Percentiles rank a stretch among this genome's conserved stretches.
phyloP scores from a whole-genome alignment of 495 filamentous ascomycete species.

The Penicillium roqueforti region DNA sequence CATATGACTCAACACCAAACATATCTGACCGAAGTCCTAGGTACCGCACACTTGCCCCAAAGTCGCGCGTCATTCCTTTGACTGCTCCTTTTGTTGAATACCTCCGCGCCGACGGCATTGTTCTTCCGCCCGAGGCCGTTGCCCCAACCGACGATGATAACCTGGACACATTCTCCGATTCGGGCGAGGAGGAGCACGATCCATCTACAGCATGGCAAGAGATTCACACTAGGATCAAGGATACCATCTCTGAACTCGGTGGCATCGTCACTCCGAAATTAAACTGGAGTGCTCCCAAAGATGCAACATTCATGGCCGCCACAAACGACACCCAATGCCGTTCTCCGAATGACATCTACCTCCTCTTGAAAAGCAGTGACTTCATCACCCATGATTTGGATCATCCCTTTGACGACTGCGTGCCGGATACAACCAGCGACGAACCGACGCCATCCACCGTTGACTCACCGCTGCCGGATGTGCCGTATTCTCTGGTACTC shows the following conservation, averaged over 20 bases:
- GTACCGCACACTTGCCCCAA: slow-evolving; percentile 78
- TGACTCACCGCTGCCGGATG: slow-evolving; percentile 27
- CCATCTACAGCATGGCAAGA: slow-evolving; percentile 61
- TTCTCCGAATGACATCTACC: slow-evolving; percentile 83
- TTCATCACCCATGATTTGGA: slow-evolving; percentile 94
- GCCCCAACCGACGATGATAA: slow-evolving; percentile 36
- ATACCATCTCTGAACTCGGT: slow-evolving; percentile 70
- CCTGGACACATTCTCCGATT: slow-evolving; percentile 37
- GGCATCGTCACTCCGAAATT: slow-evolving; percentile 86
- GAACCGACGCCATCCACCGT: neutral
- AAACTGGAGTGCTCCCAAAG: slow-evolving; percentile 96
- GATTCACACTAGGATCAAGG: slow-evolving; percentile 70
- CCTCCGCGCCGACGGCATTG: slow-evolving; percentile 87
- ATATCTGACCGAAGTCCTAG: slow-evolving; percentile 25
- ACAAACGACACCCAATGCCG: slow-evolving; percentile 89
- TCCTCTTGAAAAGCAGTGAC: slow-evolving; percentile 86
- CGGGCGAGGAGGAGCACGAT: slow-evolving; percentile 48
- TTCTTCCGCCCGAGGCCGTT: slow-evolving; percentile 59
- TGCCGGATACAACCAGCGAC: slow-evolving; percentile 29
- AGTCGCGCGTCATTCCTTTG: slow-evolving; percentile 78
- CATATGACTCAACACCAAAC: slow-evolving; percentile 4
- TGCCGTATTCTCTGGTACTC: slow-evolving; percentile 69
- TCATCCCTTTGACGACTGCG: slow-evolving; percentile 82
- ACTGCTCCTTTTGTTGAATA: slow-evolving; percentile 72
- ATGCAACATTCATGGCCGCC: slow-evolving; percentile 90